These are phyloP conservation scores for Penicillium coffeae DNA, from an alignment of 495 filamentous ascomycete genomes.

Conservation along the genomic window DNA sequence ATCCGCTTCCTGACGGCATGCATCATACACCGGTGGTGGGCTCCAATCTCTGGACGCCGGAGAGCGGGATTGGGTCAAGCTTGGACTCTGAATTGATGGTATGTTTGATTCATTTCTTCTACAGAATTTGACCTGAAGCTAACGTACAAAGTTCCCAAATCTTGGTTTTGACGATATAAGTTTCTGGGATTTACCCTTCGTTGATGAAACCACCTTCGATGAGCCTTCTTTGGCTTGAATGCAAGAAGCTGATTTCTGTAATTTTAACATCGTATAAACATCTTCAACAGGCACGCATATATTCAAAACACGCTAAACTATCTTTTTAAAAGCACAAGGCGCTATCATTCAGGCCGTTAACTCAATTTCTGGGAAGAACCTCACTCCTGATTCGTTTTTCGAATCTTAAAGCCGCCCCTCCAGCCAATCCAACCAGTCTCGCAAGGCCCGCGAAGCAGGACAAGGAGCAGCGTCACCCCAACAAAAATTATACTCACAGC, in stretches of 20 bases:
- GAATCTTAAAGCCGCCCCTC: constrained; percentile 50
- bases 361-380: too few species aligned
- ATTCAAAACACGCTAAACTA: too few species aligned
- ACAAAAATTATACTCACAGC: constrained; percentile 66
- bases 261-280: not conserved
- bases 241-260: too few species aligned
- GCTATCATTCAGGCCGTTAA: too few species aligned
- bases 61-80: constrained; percentile 13
- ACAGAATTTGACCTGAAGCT: not conserved
- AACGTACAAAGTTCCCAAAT: constrained; percentile 7
- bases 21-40: not conserved
- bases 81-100: constrained; percentile 15
- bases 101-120: not conserved
- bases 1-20: not conserved
- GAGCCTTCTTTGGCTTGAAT: not conserved
- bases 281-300: too few species aligned
- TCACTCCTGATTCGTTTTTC: not conserved
- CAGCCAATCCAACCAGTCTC: constrained; percentile 75
- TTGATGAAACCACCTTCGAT: constrained; percentile 7
- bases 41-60: constrained; percentile 13
- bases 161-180: constrained; percentile 8
- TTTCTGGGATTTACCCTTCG: constrained; percentile 17
- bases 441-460: constrained; percentile 58
- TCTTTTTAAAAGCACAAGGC: too few species aligned
- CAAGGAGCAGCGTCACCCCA: constrained; percentile 54